Conservation (phyloP, 108 stramenopile genomes). For the Pseudonitzschia pungens region DNA sequence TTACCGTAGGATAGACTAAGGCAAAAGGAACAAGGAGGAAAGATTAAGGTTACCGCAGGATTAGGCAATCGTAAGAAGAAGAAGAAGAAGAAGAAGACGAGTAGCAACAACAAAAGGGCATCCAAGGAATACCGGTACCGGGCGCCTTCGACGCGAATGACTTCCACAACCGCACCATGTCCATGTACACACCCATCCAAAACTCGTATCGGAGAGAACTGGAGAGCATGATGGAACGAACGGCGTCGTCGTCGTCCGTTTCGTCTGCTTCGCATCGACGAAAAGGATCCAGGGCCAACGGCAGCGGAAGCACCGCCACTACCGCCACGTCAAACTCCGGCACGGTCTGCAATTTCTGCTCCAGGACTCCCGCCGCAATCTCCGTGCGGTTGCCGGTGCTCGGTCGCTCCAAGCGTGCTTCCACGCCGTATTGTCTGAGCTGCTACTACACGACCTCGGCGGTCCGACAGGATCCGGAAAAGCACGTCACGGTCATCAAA, state of each 20-base stretch:
- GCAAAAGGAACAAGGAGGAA: too few species aligned
- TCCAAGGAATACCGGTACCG: too few species aligned
- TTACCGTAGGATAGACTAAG: too few species aligned
- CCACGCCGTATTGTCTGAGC: constrained; percentile 46
- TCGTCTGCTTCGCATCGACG: neutral
- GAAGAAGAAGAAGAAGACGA: too few species aligned
- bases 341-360: constrained; percentile 36
- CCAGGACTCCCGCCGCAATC: constrained; percentile 29
- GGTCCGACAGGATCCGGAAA: constrained; percentile 41
- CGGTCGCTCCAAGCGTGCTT: constrained; percentile 25
- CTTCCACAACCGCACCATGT: too few species aligned
- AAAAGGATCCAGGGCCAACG: neutral
- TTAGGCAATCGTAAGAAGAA: too few species aligned
- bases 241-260: neutral
- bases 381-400: constrained; percentile 26
- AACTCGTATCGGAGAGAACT: too few species aligned
- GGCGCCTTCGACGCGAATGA: too few species aligned
- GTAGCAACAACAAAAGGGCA: too few species aligned
- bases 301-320: neutral
- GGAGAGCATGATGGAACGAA: neutral
- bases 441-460: constrained; percentile 80
- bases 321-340: neutral
- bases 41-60: too few species aligned
- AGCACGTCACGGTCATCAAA: constrained; percentile 39
- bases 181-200: too few species aligned